Evolutionary conservation across 768 basidiomycete species (phyloP), one percentile per base, ranked within the genome.

Genomic region (Amanita phalloides): DNA sequence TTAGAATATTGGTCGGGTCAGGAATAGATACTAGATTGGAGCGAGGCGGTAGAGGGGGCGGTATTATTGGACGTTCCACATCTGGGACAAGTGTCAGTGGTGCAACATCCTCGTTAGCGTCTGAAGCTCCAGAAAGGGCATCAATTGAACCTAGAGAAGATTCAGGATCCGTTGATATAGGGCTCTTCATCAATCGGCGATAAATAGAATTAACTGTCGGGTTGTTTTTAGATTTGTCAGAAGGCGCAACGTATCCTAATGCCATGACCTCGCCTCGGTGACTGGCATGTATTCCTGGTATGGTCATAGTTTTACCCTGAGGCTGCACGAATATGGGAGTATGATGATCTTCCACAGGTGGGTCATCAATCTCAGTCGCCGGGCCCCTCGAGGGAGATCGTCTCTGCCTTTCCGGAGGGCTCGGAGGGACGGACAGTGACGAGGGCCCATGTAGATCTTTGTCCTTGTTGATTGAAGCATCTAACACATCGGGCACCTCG

Each of bases 231-330:
- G 14, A 9, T 0, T 68, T 60, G 13, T 68, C 60, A 41, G 69
- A 65, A 4, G 76, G 72, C 9, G 84, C 79, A 51, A 79, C 77
- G 58, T 86, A 83, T 9, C 90, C 90, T 74, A 92, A 75, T 3
- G 88, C 84, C 82, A 88, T 87, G 39, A 90, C 78, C 55, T 91
- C 87, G 7, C 85, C 86, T n/a, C 79, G 79, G 60, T 90, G 84
- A 58, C 82, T 86, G 3, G 80, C 87, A 59, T 90, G 89, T 54
- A 92, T 92, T 1, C 87, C 86, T 7, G 90, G 90, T 56, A 92
- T 91, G 11, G 79, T 82, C 90, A 92, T 92, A 38, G 76, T 84
- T 58, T 80, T 84, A 28, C 79, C 84, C 61, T 82, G 79, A 2
- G 89, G 89, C 60, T 90, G 90, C 14, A 81, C 80, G 56, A 82